phyloP scores from a whole-genome alignment of 1,284 basidiomycete species.

The Rhizoctonia solani region DNA sequence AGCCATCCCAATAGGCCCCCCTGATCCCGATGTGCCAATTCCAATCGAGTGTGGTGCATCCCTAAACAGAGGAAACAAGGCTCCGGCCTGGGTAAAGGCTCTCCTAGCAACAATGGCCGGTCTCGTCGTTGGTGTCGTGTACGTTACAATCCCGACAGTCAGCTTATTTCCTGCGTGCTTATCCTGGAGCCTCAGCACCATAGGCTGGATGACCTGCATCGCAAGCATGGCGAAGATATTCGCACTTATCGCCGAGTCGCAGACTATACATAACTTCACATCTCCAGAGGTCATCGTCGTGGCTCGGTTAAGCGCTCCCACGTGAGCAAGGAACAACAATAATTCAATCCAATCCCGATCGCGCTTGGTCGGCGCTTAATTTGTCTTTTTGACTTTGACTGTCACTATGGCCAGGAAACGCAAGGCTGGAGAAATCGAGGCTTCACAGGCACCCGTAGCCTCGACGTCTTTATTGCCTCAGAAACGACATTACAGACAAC shows the following conservation, averaged over 20 bases:
- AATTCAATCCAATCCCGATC: not conserved
- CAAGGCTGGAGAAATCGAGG: slow-evolving; percentile 14
- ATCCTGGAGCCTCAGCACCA: slow-evolving; percentile 12
- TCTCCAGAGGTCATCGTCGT: slow-evolving; percentile 16
- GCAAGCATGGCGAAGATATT: slow-evolving; percentile 1
- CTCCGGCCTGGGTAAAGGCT: slow-evolving; percentile 1
- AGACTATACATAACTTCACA: slow-evolving; percentile 25
- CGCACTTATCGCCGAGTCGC: slow-evolving; percentile 22
- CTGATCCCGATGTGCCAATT: slow-evolving; percentile 59
- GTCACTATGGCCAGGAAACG: slow-evolving; percentile 17
- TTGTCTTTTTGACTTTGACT: not conserved
- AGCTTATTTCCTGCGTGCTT: slow-evolving; percentile 18
- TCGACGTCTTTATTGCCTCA: slow-evolving; percentile 48
- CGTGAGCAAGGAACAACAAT: too few species aligned
- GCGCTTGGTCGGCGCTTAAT: not conserved
- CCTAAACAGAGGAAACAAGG: slow-evolving; percentile 22
- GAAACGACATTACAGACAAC: slow-evolving; percentile 96
- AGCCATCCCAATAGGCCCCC: slow-evolving; percentile 60
- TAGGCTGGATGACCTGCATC: slow-evolving; percentile 28
- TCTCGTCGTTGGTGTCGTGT: slow-evolving; percentile 19
- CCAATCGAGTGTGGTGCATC: slow-evolving; percentile 47
- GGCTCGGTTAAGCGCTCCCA: not conserved
- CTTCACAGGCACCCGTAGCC: not conserved
- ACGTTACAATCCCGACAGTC: slow-evolving; percentile 17
- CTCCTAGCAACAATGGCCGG: slow-evolving; percentile 6